Evolutionary conservation across 768 basidiomycete species (phyloP).

Genomic region (Lepiota venenata): DNA sequence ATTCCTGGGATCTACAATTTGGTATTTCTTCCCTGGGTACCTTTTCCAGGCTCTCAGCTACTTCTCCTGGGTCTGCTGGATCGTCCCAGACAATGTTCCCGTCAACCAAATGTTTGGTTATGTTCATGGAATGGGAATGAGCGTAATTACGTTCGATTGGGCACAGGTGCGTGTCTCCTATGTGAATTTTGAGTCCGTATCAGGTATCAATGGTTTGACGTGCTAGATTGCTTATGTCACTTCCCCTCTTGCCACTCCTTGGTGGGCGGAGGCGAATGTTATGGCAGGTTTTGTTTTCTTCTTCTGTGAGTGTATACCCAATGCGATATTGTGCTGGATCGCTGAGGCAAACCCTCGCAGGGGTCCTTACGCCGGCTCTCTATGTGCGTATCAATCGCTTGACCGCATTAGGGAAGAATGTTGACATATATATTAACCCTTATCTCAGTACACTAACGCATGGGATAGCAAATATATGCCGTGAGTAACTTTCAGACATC

Average conservation of each 20-base stretch:
- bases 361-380: conserved; percentile 58
- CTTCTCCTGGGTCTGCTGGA: conserved; percentile 62
- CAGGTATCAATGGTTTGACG: conserved; percentile 6
- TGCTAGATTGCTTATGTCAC: conserved; percentile 57
- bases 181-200: background rate
- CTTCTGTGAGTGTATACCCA: conserved; percentile 43
- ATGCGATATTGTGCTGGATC: background rate
- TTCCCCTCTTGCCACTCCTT: conserved; percentile 74
- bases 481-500: conserved; percentile 24
- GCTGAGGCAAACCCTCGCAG: conserved; percentile 18
- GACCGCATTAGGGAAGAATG: background rate
- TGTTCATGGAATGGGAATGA: conserved; percentile 61
- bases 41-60: conserved; percentile 63
- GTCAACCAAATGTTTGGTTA: conserved; percentile 80
- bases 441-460: conserved; percentile 52
- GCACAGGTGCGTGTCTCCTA: conserved; percentile 45
- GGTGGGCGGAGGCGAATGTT: conserved; percentile 81
- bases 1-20: conserved; percentile 52
- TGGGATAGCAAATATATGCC: conserved; percentile 60
- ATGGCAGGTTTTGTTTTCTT: conserved; percentile 60
- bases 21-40: conserved; percentile 75
- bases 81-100: conserved; percentile 61
- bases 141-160: conserved; percentile 81
- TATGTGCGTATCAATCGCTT: conserved; percentile 35
- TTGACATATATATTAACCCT: background rate